Evolutionary conservation across 345 rosid species (phyloP).

Genomic region (Zanthoxylum bungeanum): DNA sequence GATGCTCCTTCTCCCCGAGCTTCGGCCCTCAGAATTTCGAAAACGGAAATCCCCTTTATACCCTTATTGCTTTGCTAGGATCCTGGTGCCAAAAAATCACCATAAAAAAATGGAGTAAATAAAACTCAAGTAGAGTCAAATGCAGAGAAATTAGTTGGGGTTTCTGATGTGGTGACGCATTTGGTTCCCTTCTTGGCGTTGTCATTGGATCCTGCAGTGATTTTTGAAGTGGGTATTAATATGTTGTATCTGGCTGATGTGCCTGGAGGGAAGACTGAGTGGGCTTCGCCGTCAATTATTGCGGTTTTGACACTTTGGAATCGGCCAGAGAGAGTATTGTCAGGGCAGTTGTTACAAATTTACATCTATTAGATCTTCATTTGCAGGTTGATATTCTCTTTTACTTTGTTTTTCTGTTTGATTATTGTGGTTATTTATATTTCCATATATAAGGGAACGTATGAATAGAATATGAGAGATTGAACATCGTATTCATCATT

Average conservation of each 20-base stretch:
- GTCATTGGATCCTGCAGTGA: slow-evolving; percentile 89
- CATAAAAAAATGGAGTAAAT: slow-evolving; percentile 32
- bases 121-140: slow-evolving; percentile 54
- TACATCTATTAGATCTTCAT: slow-evolving; percentile 92
- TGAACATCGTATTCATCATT: background rate
- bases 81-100: too few species aligned
- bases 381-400: slow-evolving; percentile 62
- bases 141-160: slow-evolving; percentile 88
- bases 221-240: slow-evolving; percentile 93
- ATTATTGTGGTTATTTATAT: background rate
- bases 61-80: too few species aligned
- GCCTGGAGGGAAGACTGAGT: slow-evolving; percentile 97
- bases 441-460: background rate
- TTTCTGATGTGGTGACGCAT: slow-evolving; percentile 82
- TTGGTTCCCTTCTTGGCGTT: slow-evolving; percentile 88
- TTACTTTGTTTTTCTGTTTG: background rate
- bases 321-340: slow-evolving; percentile 98
- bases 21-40: too few species aligned
- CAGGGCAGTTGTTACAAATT: slow-evolving; percentile 89
- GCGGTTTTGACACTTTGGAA: slow-evolving; percentile 98
- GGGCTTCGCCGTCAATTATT: slow-evolving; percentile 94
- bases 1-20: too few species aligned
- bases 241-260: slow-evolving; percentile 96
- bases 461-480: background rate
- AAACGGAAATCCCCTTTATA: too few species aligned